Conservation (phyloP, 805 yeast species). For the Saccharomycopsis babjevae region DNA sequence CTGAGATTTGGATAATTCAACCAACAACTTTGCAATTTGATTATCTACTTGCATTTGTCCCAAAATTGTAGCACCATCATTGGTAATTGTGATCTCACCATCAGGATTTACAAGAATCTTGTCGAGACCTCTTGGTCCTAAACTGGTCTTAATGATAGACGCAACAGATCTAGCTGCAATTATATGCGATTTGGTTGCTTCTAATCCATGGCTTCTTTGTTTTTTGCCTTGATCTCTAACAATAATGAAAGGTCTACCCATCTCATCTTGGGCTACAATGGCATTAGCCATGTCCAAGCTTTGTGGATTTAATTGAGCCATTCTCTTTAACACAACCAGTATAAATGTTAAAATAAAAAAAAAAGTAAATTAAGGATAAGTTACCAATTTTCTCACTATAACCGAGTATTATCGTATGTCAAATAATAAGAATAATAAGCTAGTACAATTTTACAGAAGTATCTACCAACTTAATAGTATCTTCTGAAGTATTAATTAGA, state of each 20-base stretch:
- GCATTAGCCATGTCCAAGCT: constrained; percentile 94
- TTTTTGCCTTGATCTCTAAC: constrained; percentile 75
- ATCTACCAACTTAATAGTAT: neutral
- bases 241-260: constrained; percentile 97
- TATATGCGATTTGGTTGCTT: constrained; percentile 79
- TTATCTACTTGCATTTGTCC: constrained; percentile 93
- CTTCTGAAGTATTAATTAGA: neutral
- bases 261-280: constrained; percentile 97
- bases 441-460: neutral
- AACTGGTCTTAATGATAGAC: constrained; percentile 84
- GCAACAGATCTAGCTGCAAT: constrained; percentile 99
- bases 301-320: constrained; percentile 30
- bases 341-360: too few species aligned
- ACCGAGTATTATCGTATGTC: too few species aligned
- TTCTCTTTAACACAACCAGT: neutral
- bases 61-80: constrained; percentile 86
- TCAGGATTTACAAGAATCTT: constrained; percentile 91
- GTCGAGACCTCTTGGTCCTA: constrained; percentile 98
- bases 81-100: constrained; percentile 96
- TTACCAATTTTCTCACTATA: too few species aligned
- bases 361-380: too few species aligned
- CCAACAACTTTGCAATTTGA: constrained; percentile 91
- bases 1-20: constrained; percentile 87
- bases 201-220: constrained; percentile 61
- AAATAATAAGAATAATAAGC: too few species aligned